Percentiles rank a stretch among this genome's conserved stretches.
Conservation (phyloP, 305 asterid genomes). For the Fraxinus velutina region DNA sequence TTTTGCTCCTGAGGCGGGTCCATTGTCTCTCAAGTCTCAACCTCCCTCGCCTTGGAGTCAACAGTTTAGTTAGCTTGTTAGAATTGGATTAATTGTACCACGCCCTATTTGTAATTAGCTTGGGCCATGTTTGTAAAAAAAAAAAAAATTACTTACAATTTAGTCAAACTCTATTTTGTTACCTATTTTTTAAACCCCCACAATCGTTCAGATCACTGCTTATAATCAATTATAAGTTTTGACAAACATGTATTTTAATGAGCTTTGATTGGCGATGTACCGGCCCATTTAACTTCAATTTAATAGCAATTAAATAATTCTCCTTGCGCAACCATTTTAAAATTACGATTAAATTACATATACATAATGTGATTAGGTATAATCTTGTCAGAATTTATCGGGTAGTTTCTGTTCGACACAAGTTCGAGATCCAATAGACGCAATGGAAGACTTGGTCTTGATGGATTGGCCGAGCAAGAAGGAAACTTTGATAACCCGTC, state of each 20-base stretch:
- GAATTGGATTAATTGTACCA: background rate
- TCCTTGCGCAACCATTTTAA: background rate
- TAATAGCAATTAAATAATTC: background rate
- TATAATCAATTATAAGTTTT: background rate
- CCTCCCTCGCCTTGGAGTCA: background rate
- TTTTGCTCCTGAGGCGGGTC: slow-evolving; percentile 10
- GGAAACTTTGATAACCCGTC: background rate
- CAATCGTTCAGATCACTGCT: background rate
- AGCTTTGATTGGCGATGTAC: background rate
- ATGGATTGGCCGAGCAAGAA: background rate
- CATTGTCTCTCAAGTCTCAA: slow-evolving; percentile 15
- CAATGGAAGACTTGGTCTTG: background rate
- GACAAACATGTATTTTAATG: background rate
- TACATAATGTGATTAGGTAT: too few relatives aligned
- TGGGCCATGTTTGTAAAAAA: background rate
- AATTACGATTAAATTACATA: too few relatives aligned
- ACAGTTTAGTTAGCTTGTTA: background rate
- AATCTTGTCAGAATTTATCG: too few relatives aligned
- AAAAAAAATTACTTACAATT: background rate
- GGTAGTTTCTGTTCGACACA: background rate
- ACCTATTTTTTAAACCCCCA: background rate
- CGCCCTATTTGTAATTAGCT: background rate
- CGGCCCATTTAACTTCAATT: background rate
- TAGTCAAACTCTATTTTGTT: background rate
- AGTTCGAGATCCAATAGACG: background rate